Conservation (phyloP, 257 asterid species). For the Penstemon eatonii region DNA sequence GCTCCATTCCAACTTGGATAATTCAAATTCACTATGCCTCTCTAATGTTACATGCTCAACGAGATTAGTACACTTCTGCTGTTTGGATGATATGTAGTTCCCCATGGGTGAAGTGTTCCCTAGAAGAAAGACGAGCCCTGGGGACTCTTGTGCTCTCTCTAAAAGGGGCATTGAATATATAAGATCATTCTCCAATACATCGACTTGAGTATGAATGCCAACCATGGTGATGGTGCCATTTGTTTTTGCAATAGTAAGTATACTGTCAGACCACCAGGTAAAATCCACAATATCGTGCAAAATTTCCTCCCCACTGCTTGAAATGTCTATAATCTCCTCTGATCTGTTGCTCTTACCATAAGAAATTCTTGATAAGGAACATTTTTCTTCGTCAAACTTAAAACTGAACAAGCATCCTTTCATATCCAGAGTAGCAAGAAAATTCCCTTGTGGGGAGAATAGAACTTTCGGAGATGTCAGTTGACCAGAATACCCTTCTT, state of each 20-base stretch:
- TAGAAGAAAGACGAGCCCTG: constrained; percentile 68
- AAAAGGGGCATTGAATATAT: constrained; percentile 68
- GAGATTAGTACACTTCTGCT: constrained; percentile 35
- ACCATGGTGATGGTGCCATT: constrained; percentile 63
- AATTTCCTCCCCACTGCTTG: constrained; percentile 38
- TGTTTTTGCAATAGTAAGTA: constrained; percentile 61
- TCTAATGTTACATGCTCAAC: constrained; percentile 41
- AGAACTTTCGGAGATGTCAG: constrained; percentile 71
- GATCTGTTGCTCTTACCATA: constrained; percentile 37
- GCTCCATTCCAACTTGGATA: constrained; percentile 64
- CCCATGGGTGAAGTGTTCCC: constrained; percentile 53
- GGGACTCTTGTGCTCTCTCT: constrained; percentile 61
- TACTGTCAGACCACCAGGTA: constrained; percentile 90
- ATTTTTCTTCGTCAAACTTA: constrained; percentile 59
- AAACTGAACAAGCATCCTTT: constrained; percentile 64
- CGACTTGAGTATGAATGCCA: constrained; percentile 48
- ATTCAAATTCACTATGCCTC: constrained; percentile 38
- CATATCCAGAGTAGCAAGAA: constrained; percentile 69
- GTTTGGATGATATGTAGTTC: constrained; percentile 41
- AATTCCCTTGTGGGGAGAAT: constrained; percentile 68
- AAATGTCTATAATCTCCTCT: constrained; percentile 33
- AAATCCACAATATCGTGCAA: constrained; percentile 63
- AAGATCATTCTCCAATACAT: constrained; percentile 48
- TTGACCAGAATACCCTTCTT: constrained; percentile 45
- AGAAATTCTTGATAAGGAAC: constrained; percentile 45